Evolutionary conservation across 2,329 filamentous ascomycete genomes (phyloP).

Genomic region (Fusarium humuli): DNA sequence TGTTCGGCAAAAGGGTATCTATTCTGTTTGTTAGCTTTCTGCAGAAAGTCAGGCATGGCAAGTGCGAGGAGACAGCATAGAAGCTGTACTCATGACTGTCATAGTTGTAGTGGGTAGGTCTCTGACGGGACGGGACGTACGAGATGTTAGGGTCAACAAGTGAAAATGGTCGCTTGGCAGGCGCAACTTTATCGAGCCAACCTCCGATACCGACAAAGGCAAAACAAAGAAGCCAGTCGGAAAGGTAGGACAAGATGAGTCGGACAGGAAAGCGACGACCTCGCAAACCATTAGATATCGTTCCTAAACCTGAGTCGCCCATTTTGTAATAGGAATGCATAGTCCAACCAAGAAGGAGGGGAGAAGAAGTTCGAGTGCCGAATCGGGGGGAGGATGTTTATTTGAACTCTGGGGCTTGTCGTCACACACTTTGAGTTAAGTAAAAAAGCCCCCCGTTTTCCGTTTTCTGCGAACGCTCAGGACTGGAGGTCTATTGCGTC

Average conservation of each 20-base stretch:
- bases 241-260: conserved; percentile 72
- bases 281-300: conserved; percentile 26
- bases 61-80: not conserved
- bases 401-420: conserved; percentile 25
- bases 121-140: conserved; percentile 53
- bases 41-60: not conserved
- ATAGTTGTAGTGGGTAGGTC: not conserved
- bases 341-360: conserved; percentile 17
- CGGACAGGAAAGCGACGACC: conserved; percentile 48
- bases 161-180: conserved; percentile 78
- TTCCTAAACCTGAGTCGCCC: conserved; percentile 41
- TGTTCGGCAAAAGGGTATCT: conserved; percentile 76
- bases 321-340: conserved; percentile 44
- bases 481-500: conserved; percentile 12
- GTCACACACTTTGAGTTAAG: conserved; percentile 13
- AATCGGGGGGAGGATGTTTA: conserved; percentile 26
- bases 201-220: conserved; percentile 67
- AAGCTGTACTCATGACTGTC: not conserved
- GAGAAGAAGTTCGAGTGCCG: conserved; percentile 12
- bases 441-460: conserved; percentile 13
- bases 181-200: conserved; percentile 69
- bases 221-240: conserved; percentile 80
- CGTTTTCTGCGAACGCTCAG: conserved; percentile 15
- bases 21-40: conserved; percentile 13
- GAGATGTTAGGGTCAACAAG: conserved; percentile 80